phyloP scores from a whole-genome alignment of 2,329 filamentous ascomycete species.

The Tolypocladium sp. region DNA sequence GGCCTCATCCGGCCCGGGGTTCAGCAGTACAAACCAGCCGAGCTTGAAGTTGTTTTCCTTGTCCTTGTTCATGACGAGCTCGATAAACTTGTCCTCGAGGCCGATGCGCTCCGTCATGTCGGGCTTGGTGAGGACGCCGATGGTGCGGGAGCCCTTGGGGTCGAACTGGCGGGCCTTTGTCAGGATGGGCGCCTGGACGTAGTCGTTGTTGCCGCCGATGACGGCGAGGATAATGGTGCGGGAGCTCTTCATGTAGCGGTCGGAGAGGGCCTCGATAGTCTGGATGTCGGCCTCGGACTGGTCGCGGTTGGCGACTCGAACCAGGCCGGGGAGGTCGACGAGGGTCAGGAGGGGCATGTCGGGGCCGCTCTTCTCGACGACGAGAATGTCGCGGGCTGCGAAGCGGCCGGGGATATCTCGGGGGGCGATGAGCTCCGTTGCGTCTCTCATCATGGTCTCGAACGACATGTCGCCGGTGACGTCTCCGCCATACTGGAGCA shows the following conservation, averaged over 20 bases:
- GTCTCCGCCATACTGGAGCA: slow-evolving; percentile 38
- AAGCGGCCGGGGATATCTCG: slow-evolving; percentile 41
- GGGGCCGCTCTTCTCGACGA: slow-evolving; percentile 50
- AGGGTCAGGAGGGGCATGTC: slow-evolving; percentile 51
- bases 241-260: slow-evolving; percentile 46
- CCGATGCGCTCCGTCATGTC: slow-evolving; percentile 44
- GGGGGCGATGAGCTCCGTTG: slow-evolving; percentile 40
- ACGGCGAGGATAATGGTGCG: slow-evolving; percentile 48
- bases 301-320: slow-evolving; percentile 42
- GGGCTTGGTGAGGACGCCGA: slow-evolving; percentile 43
- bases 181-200: slow-evolving; percentile 42
- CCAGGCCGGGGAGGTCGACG: slow-evolving; percentile 52
- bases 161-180: slow-evolving; percentile 42
- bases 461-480: slow-evolving; percentile 36
- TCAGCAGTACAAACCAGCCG: slow-evolving; percentile 42
- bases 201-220: slow-evolving; percentile 45
- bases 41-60: slow-evolving; percentile 40
- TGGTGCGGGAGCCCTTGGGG: slow-evolving; percentile 37
- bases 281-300: slow-evolving; percentile 44
- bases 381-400: slow-evolving; percentile 43
- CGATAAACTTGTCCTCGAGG: slow-evolving; percentile 44
- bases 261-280: slow-evolving; percentile 41
- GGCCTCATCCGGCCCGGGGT: slow-evolving; percentile 36
- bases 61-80: slow-evolving; percentile 42
- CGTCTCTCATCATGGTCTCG: slow-evolving; percentile 40